Base-by-base conservation (phyloP, 2,329 filamentous ascomycete species). In the Dactylellina sp. region DNA sequence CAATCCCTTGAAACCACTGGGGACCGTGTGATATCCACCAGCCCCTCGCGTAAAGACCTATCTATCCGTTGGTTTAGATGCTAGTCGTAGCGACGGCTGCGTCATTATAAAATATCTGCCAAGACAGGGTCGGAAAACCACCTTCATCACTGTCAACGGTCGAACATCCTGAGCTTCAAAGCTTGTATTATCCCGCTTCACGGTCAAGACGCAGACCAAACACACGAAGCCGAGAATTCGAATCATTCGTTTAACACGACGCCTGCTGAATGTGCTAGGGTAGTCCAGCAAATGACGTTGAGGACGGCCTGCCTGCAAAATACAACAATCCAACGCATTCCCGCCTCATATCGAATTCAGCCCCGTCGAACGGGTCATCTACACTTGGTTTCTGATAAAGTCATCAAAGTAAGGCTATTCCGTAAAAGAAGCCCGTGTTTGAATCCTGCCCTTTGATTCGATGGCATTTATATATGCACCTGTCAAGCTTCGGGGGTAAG, bases 241-340 rank as follows among this genome's bases (percentile, higher is more conserved):
- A 25, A 42, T 60, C 40, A 7, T 12, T 7, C 7, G 7, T 20
- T 14, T 42, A 14, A 32, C 12, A 57, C 20, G 53, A 18, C 18
- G 28, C 37, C 2, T 57, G 3, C 50, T 40, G 28, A 32, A 32
- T 32, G 28, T 44, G 16, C 37, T 42, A 22, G 39, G 40, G 40
- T 32, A 35, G 46, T 50, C 49, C 37, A 37, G 46, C 55, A 55
- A 61, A 70, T 70, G 56, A 60, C 61, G 47, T 68, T 55, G n/a
- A 53, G 46, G 9, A 40, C 42, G 16, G 60, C 37, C 60, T 20
- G 1, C 44, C 4, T 9, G 28, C 16, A 68, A 68, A 68, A 68
- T 68, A 46, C 63, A 59, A 68, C 63, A 60, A 28, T 14, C 39
- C 68, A 72, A 72, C 68, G 37, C 68, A 72, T 22, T 55, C 37